Conservation (phyloP, 73 alveolate species). For the Chromera velia region DNA sequence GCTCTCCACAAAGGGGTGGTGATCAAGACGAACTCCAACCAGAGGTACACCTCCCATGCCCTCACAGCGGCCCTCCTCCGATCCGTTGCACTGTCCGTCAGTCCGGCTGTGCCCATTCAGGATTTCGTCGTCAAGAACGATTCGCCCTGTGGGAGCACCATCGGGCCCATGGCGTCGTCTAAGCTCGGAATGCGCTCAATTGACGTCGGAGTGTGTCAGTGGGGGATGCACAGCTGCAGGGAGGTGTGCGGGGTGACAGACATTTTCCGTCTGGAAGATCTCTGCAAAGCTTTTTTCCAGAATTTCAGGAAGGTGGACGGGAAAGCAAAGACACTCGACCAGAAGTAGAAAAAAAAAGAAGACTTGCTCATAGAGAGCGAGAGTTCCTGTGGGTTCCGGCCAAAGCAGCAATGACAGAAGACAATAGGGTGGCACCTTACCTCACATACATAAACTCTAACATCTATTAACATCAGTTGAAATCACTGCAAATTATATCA, state of each 20-base stretch:
- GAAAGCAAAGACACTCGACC: background rate
- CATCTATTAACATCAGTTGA: no score
- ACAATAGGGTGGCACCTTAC: no score
- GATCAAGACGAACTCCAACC: slow-evolving; percentile 73
- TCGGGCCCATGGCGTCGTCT: slow-evolving; percentile 62
- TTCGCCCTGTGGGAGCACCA: slow-evolving; percentile 80
- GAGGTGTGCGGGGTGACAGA: slow-evolving; percentile 15
- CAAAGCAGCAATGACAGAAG: no score
- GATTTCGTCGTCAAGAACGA: slow-evolving; percentile 77
- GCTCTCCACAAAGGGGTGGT: slow-evolving; percentile 80
- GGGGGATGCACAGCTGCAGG: slow-evolving; percentile 72
- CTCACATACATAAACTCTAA: no score
- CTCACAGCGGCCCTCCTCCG: slow-evolving; percentile 70
- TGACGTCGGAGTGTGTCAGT: slow-evolving; percentile 77
- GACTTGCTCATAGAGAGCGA: no score
- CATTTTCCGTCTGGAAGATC: slow-evolving; percentile 8
- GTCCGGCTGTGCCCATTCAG: slow-evolving; percentile 56
- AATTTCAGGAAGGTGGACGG: background rate
- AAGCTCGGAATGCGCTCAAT: slow-evolving; percentile 58
- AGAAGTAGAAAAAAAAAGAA: no score
- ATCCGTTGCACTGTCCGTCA: slow-evolving; percentile 53
- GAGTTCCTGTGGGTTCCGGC: no score
- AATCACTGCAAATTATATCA: no score
- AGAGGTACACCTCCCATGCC: slow-evolving; percentile 76
- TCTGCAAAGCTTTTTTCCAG: slow-evolving; percentile 21